A percentile compares a stretch with the other conserved stretches of the same genome.
These are phyloP conservation scores for Pittosporum tobira DNA, from an alignment of 129 eudicot genomes.

Conservation along the genomic window DNA sequence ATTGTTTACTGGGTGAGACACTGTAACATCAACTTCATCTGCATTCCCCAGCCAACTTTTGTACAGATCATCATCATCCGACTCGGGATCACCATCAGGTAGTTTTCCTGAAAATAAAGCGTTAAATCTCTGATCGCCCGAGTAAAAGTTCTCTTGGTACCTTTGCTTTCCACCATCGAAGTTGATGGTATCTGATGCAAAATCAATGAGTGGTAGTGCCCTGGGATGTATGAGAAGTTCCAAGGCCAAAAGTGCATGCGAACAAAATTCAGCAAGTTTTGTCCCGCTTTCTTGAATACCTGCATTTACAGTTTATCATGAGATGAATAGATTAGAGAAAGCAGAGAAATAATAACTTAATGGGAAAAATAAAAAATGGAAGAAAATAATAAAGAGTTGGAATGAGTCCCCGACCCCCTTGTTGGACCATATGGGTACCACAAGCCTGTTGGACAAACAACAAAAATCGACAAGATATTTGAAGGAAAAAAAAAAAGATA, in stretches of 20 bases:
- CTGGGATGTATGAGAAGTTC: slow-evolving; percentile 84
- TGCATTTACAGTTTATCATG: slow-evolving; percentile 16
- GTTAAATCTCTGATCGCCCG: slow-evolving; percentile 14
- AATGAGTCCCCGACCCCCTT: no score
- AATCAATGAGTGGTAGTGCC: slow-evolving; percentile 54
- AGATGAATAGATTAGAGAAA: not conserved
- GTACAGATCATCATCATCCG: slow-evolving; percentile 51
- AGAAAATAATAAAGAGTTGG: not conserved
- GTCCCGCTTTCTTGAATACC: slow-evolving; percentile 68
- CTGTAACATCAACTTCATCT: slow-evolving; percentile 27
- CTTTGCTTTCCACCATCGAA: slow-evolving; percentile 14
- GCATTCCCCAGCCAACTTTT: slow-evolving; percentile 43
- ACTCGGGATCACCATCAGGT: slow-evolving; percentile 32
- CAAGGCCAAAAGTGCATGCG: slow-evolving; percentile 64
- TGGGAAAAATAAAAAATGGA: not conserved
- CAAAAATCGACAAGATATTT: no score
- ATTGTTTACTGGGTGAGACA: slow-evolving; percentile 13
- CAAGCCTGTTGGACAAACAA: no score
- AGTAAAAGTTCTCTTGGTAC: slow-evolving; percentile 22
- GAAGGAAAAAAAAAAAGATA: not conserved
- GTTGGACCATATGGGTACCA: no score
- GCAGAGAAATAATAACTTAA: not conserved
- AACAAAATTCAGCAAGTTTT: slow-evolving; percentile 62
- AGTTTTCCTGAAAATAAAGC: slow-evolving; percentile 18
- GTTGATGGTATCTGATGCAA: slow-evolving; percentile 17